Evolutionary conservation across 129 eudicot genomes (phyloP), one percentile per base, ranked within the genome.

Genomic region (Ambrosia artemisiifolia): DNA sequence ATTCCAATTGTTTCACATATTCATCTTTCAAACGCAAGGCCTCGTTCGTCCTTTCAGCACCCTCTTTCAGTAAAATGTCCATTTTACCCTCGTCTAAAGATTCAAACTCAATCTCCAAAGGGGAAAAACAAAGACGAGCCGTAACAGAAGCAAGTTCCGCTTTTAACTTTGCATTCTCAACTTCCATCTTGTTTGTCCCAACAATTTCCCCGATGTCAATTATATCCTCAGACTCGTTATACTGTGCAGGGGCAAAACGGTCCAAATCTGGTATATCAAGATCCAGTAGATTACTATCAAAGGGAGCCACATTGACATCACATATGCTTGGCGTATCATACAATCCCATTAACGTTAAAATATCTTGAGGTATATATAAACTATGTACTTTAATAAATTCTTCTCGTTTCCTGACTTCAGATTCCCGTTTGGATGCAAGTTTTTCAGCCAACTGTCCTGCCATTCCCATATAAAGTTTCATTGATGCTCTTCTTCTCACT

Each of bases 391-490:
- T 84, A 32, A 90, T 60, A 72, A 95, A 95, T 13, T 90, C 94
- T 35, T 95, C 97, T 14, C 97, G 79, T 76, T 92, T 83, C 75
- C 88, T 73, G 65, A 86, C 79, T 83, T 95, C 99, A 60, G 63
- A 75, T 42, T 88, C 94, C 84, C 96, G 82, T 83, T 86, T 88
- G 2, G 83, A 64, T 33, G 97, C 97, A 78, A 95, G 96, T 61
- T 83, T 81, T 80, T 95, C 99, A 4, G 96, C 97, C 84, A 95
- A 74, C 40, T 86, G 91, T 11, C 95, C 97, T 51, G 94, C 97
- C 88, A 84, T 88, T 73, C 97, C 99, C 97, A 95, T 95, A 69
- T 88, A 95, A 75, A 95, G 92, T 77, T 95, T 95, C 99, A 86
- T 88, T 2, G 88, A 83, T 1, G 96, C 89, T 81, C 85, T 95